These are phyloP conservation scores for Torrubiellomyces zombiae DNA, from an alignment of 2,329 filamentous ascomycete genomes.

Conservation along the genomic window DNA sequence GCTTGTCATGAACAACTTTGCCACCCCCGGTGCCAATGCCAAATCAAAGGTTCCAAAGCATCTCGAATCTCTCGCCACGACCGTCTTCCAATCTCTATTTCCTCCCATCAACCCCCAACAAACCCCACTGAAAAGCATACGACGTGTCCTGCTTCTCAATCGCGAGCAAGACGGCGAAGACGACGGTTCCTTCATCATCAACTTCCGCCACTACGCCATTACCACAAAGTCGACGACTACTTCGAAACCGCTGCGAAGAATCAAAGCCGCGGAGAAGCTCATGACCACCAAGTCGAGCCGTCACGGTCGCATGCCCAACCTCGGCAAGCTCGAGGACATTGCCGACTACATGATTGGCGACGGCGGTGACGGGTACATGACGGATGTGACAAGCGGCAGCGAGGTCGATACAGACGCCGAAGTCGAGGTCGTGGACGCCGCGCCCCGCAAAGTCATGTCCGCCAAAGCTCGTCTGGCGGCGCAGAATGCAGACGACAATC, in stretches of 20 bases:
- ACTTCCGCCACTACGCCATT: conserved; percentile 88
- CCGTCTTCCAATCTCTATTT: conserved; percentile 90
- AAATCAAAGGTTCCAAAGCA: conserved; percentile 72
- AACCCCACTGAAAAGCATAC: conserved; percentile 82
- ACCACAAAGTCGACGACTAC: conserved; percentile 75
- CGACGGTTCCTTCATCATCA: conserved; percentile 62
- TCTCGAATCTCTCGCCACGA: conserved; percentile 81
- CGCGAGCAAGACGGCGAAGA: conserved; percentile 47
- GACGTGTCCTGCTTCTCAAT: conserved; percentile 78
- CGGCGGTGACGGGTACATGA: conserved; percentile 62
- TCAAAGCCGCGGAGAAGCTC: conserved; percentile 75
- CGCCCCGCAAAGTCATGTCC: conserved; percentile 45
- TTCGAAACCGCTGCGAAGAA: conserved; percentile 64
- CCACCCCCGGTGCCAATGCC: conserved; percentile 41
- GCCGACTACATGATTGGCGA: conserved; percentile 88
- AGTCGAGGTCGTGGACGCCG: conserved; percentile 62
- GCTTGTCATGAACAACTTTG: conserved; percentile 98
- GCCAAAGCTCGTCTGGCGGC: conserved; percentile 29
- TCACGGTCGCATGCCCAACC: conserved; percentile 64
- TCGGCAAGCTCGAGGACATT: conserved; percentile 82
- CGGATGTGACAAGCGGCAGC: conserved; percentile 69
- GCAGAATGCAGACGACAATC: conserved; percentile 21
- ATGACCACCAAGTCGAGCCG: conserved; percentile 40
- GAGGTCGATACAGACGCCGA: conserved; percentile 91
- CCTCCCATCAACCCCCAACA: conserved; percentile 86